Evolutionary conservation across 2,329 filamentous ascomycete genomes (phyloP).

Genomic region (Cadophora malorum): DNA sequence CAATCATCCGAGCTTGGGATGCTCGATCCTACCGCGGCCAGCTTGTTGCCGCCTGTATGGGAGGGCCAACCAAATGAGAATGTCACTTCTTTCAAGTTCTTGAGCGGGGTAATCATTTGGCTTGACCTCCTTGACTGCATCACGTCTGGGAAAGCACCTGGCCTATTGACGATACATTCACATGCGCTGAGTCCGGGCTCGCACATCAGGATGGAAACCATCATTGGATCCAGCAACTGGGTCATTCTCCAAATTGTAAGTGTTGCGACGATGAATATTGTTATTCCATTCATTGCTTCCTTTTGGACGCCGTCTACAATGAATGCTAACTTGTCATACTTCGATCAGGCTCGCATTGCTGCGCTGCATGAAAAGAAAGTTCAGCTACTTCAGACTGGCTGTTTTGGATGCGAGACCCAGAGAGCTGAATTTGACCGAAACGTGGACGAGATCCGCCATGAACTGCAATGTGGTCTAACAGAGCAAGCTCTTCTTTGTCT

Average conservation of each 20-base stretch:
- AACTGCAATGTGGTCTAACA: conserved; percentile 35
- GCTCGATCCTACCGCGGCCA: background rate
- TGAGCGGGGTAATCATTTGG: conserved; percentile 55
- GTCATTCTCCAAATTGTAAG: conserved; percentile 55
- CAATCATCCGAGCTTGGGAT: conserved; percentile 7
- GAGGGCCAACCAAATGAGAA: conserved; percentile 46
- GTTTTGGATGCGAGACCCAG: conserved; percentile 17
- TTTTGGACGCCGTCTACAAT: background rate
- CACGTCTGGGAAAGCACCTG: conserved; percentile 50
- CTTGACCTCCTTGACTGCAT: conserved; percentile 58
- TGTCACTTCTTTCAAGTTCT: conserved; percentile 53
- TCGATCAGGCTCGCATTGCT: conserved; percentile 53
- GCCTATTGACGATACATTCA: background rate
- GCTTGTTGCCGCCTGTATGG: background rate
- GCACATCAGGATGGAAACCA: conserved; percentile 52
- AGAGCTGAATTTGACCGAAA: conserved; percentile 25
- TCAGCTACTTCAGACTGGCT: conserved; percentile 46
- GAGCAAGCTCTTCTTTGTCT: conserved; percentile 16
- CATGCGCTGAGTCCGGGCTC: conserved; percentile 42
- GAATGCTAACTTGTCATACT: background rate
- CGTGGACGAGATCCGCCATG: conserved; percentile 33
- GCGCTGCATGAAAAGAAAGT: conserved; percentile 63
- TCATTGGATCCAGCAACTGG: conserved; percentile 64
- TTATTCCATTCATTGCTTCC: background rate
- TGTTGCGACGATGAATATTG: background rate